Evolutionary conservation across 192 early-diverging fungal species (phyloP), one percentile per base, ranked within the genome.

Genomic region (Linnemannia exigua): DNA sequence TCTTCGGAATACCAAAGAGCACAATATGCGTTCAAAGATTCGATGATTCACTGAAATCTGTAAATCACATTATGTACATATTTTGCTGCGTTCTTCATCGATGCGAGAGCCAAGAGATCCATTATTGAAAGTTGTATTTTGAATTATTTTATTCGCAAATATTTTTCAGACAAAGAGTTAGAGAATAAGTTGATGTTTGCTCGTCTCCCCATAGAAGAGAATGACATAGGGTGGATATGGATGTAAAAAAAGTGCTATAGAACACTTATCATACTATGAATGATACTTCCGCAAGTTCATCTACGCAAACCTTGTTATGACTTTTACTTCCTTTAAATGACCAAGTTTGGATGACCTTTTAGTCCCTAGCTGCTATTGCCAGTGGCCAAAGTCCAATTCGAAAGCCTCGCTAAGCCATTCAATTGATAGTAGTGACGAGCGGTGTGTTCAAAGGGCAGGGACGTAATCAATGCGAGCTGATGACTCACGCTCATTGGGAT

Each of bases 261-360:
- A 75, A 74, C 51, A 67, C 48, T 79, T 69, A 77, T 86, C 31
- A 70, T 73, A 31, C 67, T 84, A 75, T 88, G 88, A 90, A 90
- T 93, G 89, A 92, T 89, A 89, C 90, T 90, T 91, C 90, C 90
- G 90, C 92, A 94, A 91, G 91, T 94, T 94, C 93, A 95, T 91
- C 90, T 92, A 94, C 90, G 88, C 91, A 91, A 91, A 94, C 92
- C 93, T 93, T 95, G 92, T 94, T 93, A 94, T 92, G 90, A 95
- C 93, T 95, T 94, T 92, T 95, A 95, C 93, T 95, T 95, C 93
- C 94, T 95, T 92, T 95, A 93, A 95, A 94, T 93, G 92, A 92
- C 90, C 93, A 93, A 95, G 94, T 94, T 95, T 94, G 93, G 87
- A 92, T 88, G 88, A 91, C 88, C 94, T 95, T 90, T 92, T 90